A percentile compares a stretch with the other conserved stretches of the same genome.
These are phyloP conservation scores for Diversispora eburnea DNA, from an alignment of 192 early-diverging fungal species.

Conservation along the genomic window DNA sequence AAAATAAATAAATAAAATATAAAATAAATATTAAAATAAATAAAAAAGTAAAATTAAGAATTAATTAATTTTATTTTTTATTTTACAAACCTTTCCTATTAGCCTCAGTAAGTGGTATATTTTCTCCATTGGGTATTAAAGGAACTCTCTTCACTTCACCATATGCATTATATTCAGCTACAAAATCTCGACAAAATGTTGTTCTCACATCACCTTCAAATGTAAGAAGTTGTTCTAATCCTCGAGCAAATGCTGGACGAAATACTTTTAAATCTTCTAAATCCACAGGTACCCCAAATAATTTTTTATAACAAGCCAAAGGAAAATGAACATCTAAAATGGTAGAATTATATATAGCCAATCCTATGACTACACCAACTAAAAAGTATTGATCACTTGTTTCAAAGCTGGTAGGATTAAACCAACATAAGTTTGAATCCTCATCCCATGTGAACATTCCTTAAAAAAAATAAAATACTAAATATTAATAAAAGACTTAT, in stretches of 20 bases:
- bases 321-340: slow-evolving; percentile 87
- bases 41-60: not conserved
- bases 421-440: slow-evolving; percentile 64
- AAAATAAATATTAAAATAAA: slow-evolving; percentile 10
- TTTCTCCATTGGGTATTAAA: slow-evolving; percentile 59
- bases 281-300: slow-evolving; percentile 68
- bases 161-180: slow-evolving; percentile 67
- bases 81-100: slow-evolving; percentile 50
- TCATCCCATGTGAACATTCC: slow-evolving; percentile 74
- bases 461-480: not conserved
- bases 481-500: slow-evolving; percentile 31
- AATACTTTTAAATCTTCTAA: slow-evolving; percentile 78
- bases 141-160: slow-evolving; percentile 62
- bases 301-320: slow-evolving; percentile 83
- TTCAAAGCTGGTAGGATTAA: slow-evolving; percentile 74
- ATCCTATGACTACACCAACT: slow-evolving; percentile 86
- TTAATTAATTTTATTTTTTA: not conserved
- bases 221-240: slow-evolving; percentile 81
- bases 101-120: slow-evolving; percentile 57
- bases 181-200: slow-evolving; percentile 82
- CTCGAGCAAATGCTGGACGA: slow-evolving; percentile 69
- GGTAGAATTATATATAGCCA: slow-evolving; percentile 92
- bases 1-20: too few relatives aligned
- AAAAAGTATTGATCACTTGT: slow-evolving; percentile 81
- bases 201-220: slow-evolving; percentile 77